Base-by-base conservation (phyloP, 306 rosid species). In the Vicia faba region DNA sequence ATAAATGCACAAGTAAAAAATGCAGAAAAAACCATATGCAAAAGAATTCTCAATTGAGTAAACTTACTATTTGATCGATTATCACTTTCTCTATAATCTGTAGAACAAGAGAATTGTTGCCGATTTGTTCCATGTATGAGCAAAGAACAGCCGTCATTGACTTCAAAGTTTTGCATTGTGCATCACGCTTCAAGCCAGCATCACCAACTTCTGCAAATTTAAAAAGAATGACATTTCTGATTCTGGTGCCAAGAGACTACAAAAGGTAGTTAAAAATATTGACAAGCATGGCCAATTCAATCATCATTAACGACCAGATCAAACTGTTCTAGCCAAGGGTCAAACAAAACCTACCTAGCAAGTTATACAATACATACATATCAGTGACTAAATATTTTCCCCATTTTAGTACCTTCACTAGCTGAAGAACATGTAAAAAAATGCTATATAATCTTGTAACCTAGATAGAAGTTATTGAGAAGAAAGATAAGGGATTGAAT, bases 61-160 rank as follows among this genome's bases (percentile, higher is more conserved):
- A 75, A 71, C 95, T 81, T 75, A 83, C 95, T n/a, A 86, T 73
- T 44, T 88, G 85, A 39, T 81, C 84, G 48, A 86, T 43, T 68
- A 84, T 57, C 33, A 83, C 71, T 77, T 77, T 84, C 82, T 89
- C 95, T 23, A 84, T 69, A 11, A 85, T 69, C 70, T 61, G 76
- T 45, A 83, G 72, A 76, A 86, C 84, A 80, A 86, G 83, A 68
- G 75, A 73, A 33, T 38, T 78, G 71, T 90, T 88, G 53, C 97
- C 97, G 71, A 93, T 84, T 85, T 83, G 88, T 12, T 68, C 69
- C 65, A 88, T 71, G 70, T 64, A 80, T 43, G 86, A 79, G 75
- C 85, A 86, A 43, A 86, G 53, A 61, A 74, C 31, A 43, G 69
- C 29, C 10, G 83, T 86, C 75, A 88, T 50, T 11, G 75, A 71